Evolutionary conservation across 176 grass and related monocot species (phyloP).

Genomic region (Poa annua): DNA sequence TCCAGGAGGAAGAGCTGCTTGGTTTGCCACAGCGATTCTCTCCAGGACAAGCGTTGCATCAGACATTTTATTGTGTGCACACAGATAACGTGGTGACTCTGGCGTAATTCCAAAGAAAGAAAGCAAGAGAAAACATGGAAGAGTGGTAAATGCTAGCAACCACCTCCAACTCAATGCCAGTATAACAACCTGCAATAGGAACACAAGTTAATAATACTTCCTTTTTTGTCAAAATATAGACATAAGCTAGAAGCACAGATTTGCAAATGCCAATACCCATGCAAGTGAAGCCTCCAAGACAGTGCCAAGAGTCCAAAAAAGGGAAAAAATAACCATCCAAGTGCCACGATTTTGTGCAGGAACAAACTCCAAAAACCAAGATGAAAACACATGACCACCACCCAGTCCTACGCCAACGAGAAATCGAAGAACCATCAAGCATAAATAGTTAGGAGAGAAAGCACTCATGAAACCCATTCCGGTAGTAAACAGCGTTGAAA

Average conservation of each 20-base stretch:
- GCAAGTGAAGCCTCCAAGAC: constrained; percentile 75
- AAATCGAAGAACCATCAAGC: constrained; percentile 64
- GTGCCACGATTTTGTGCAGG: constrained; percentile 67
- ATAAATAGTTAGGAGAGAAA: constrained; percentile 67
- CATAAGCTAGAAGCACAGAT: constrained; percentile 4
- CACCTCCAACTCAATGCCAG: constrained; percentile 70
- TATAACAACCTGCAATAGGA: constrained; percentile 52
- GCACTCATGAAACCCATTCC: constrained; percentile 69
- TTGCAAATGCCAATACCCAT: constrained; percentile 51
- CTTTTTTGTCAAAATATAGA: not conserved
- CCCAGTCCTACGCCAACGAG: constrained; percentile 68
- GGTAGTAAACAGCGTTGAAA: constrained; percentile 62
- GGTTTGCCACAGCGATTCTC: constrained; percentile 66
- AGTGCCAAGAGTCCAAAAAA: constrained; percentile 71
- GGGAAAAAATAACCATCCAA: constrained; percentile 66
- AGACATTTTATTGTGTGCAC: constrained; percentile 54
- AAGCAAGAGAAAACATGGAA: constrained; percentile 75
- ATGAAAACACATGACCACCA: constrained; percentile 58
- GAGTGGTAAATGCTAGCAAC: constrained; percentile 64
- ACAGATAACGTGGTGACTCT: constrained; percentile 85
- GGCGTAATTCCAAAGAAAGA: constrained; percentile 61
- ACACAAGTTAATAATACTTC: constrained; percentile 7
- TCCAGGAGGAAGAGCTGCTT: constrained; percentile 65
- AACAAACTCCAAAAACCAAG: constrained; percentile 86
- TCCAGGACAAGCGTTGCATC: constrained; percentile 66